Evolutionary conservation across 257 asterid genomes (phyloP), one percentile per base, ranked within the genome.

Genomic region (Lithospermum erythrorhizon): DNA sequence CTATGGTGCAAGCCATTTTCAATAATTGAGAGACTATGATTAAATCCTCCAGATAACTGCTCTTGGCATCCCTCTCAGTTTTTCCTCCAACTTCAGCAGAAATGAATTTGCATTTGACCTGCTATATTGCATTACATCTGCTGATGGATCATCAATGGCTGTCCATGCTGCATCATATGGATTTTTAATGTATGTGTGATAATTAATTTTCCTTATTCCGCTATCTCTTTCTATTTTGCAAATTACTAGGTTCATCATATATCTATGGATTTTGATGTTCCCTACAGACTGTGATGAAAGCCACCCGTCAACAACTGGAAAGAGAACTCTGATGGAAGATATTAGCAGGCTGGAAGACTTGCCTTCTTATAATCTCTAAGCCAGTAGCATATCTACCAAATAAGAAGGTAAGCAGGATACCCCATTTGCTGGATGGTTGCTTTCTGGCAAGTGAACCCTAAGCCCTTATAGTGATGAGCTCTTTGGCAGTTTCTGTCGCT

Each of bases 81-180:
- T 67, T 75, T 66, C 56, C 20, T 51, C 58, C 9, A 54, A 61
- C 9, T 10, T 67, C 62, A 66, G 59, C 95, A 91, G 98, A 65
- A 83, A 86, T 57, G 98, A 88, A 75, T 76, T 87, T 21, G 95
- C 98, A 47, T 91, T 91, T 66, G 98, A 91, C 76, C 90, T 91
- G 65, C 83, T 91, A 29, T 91, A 91, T 63, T 88, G 98, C 72
- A 86, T 91, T 76, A 70, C 97, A 47, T 91, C 88, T 83, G 97
- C 89, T 88, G 76, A 91, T 91, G 98, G 98, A 91, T 75, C 75
- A 84, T 53, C 94, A 82, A 66, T 91, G 97, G 98, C 97, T 91
- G 14, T 76, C 85, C 65, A 91, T 91, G 98, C 94, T 70, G 98
- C 98, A 51, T 91, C 98, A 91, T 84, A 91, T 91, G 98, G 98